A percentile compares a stretch with the other conserved stretches of the same genome.
Conservation (phyloP, 1,284 basidiomycete genomes). For the Sporisorium reilianum region DNA sequence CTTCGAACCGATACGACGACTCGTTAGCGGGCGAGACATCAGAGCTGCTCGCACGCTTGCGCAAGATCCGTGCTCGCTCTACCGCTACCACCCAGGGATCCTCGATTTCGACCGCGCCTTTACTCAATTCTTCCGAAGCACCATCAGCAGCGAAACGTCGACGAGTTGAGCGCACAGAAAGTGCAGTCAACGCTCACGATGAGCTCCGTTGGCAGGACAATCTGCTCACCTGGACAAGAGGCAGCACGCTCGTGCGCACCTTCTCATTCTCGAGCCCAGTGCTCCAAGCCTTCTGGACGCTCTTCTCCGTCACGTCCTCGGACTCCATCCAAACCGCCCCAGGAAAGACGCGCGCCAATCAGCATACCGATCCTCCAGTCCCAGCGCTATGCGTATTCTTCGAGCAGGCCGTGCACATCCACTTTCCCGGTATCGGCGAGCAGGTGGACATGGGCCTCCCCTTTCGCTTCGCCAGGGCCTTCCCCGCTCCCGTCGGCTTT, state of each 20-base stretch:
- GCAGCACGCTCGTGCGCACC: slow-evolving; percentile 41
- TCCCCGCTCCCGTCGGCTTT: slow-evolving; percentile 51
- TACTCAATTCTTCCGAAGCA: neutral
- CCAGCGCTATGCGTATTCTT: slow-evolving; percentile 61
- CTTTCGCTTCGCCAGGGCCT: slow-evolving; percentile 49
- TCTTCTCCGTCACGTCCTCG: slow-evolving; percentile 38
- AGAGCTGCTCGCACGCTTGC: slow-evolving; percentile 28
- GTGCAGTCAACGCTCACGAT: slow-evolving; percentile 7
- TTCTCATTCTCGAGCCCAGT: slow-evolving; percentile 48
- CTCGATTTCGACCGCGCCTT: slow-evolving; percentile 14
- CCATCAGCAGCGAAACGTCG: neutral
- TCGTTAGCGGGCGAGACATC: slow-evolving; percentile 15
- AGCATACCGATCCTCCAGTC: neutral
- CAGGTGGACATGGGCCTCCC: slow-evolving; percentile 52
- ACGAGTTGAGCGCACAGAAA: neutral
- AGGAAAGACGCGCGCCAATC: slow-evolving; percentile 16
- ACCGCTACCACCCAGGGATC: slow-evolving; percentile 27
- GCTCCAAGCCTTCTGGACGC: slow-evolving; percentile 58
- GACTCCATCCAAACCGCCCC: slow-evolving; percentile 37
- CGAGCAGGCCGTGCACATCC: slow-evolving; percentile 51
- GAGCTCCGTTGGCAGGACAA: slow-evolving; percentile 53
- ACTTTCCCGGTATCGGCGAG: slow-evolving; percentile 54
- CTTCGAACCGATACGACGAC: neutral
- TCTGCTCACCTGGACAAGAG: slow-evolving; percentile 53
- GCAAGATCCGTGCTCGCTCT: slow-evolving; percentile 43